Base-by-base conservation (phyloP, 768 basidiomycete species). In the Lentinula sp. region DNA sequence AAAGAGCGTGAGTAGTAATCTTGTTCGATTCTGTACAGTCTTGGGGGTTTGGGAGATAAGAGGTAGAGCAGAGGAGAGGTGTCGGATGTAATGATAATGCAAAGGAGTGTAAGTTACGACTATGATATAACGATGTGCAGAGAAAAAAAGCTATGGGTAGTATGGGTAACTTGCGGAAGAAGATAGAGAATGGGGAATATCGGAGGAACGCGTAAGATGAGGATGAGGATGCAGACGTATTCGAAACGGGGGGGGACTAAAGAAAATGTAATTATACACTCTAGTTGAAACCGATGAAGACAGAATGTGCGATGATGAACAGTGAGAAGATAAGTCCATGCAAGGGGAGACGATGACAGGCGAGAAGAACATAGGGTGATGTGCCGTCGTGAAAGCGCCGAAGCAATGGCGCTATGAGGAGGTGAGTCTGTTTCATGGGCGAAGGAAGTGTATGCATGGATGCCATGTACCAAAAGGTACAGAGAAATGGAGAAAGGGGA, bases 271-370 rank as follows among this genome's bases (percentile, higher is more conserved):
- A 32, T 59, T 49, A 32, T 59, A 59, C 57, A 59, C 23, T 59
- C 57, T 59, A 59, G 12, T 48, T 32, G 2, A 18, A 59, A 49
- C 45, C 46, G 37, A 37, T 59, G 43, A 28, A 46, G 28, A 57
- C 39, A 57, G 39, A 57, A 48, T 49, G 41, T 59, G 57, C 57
- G 43, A 35, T 46, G 57, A 48, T 46, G 57, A 57, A 57, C 39
- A 41, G 41, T 56, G 54, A 41, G n/a, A 59, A 18, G 12, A 18
- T 15, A 36, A 15, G 43, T 49, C 57, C 43, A 59, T 48, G 57
- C 57, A 59, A 57, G 13, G 28, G 33, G 33, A 23, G 57, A 45
- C 46, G 37, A 59, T 49, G 35, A 46, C 43, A 59, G 48, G 45
- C 45, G 16, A 28, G 32, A 36, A 36, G 39, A 23, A 41, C 32